Conservation (phyloP, 1,139 yeast genomes). For the Candida sp. region DNA sequence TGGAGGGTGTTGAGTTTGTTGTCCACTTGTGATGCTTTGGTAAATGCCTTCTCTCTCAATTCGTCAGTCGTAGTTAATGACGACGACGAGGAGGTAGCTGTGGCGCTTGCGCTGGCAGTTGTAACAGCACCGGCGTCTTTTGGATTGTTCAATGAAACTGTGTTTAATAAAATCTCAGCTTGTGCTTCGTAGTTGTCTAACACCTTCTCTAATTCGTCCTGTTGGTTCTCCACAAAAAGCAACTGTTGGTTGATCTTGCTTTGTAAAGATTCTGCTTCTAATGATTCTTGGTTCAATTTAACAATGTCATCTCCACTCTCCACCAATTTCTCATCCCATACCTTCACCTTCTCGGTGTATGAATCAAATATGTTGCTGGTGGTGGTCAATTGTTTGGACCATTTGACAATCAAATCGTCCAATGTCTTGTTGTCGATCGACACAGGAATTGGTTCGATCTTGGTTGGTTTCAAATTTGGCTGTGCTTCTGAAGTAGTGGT, state of each 20-base stretch:
- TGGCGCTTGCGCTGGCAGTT: constrained; percentile 9
- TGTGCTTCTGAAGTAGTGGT: constrained; percentile 20
- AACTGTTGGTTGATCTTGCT: constrained; percentile 86
- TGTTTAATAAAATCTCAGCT: constrained; percentile 63
- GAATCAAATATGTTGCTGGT: constrained; percentile 76
- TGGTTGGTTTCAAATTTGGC: constrained; percentile 45
- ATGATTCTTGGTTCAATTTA: constrained; percentile 75
- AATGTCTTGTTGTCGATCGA: constrained; percentile 89
- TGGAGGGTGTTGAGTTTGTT: constrained; percentile 83
- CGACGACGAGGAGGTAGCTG: constrained; percentile 16
- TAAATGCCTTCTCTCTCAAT: constrained; percentile 90
- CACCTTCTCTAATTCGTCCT: constrained; percentile 84
- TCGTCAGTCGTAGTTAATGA: constrained; percentile 63
- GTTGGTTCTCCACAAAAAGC: constrained; percentile 88
- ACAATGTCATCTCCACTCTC: constrained; percentile 87
- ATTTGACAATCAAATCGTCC: constrained; percentile 90
- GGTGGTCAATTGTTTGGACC: constrained; percentile 86
- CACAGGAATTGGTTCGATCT: constrained; percentile 68
- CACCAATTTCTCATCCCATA: constrained; percentile 87
- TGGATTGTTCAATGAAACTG: constrained; percentile 36
- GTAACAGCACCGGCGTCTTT: constrained; percentile 5
- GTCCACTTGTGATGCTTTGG: constrained; percentile 84
- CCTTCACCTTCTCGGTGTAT: constrained; percentile 77
- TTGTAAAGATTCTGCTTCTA: constrained; percentile 86
- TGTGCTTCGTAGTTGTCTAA: constrained; percentile 87